A percentile compares a stretch with the other conserved stretches of the same genome.
These are phyloP conservation scores for Hyaloscypha bicolor DNA, from an alignment of 495 filamentous ascomycete genomes.

Conservation along the genomic window DNA sequence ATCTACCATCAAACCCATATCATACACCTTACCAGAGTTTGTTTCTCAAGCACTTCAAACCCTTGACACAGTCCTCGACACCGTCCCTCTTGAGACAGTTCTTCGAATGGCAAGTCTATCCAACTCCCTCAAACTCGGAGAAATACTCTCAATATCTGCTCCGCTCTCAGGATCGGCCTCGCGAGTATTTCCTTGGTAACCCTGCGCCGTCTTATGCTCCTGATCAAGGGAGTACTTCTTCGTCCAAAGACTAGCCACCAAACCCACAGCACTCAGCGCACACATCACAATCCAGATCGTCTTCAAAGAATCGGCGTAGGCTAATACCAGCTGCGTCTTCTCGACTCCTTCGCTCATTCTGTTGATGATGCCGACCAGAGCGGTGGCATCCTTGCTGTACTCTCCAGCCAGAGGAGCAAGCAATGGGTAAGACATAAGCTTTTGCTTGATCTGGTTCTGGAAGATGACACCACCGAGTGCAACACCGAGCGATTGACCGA, in stretches of 20 bases:
- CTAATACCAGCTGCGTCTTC: conserved; percentile 49
- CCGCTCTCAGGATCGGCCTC: conserved; percentile 14
- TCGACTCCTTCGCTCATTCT: conserved; percentile 46
- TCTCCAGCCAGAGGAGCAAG: conserved; percentile 47
- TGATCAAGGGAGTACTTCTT: conserved; percentile 28
- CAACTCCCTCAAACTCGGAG: conserved; percentile 4
- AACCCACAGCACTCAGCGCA: conserved; percentile 29
- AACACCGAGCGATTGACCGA: conserved; percentile 53
- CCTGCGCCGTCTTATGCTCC: conserved; percentile 26
- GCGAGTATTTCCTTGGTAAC: conserved; percentile 15
- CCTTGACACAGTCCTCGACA: not conserved
- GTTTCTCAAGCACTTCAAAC: not conserved
- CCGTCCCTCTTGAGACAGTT: not conserved
- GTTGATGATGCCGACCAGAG: conserved; percentile 61
- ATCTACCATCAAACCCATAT: not conserved
- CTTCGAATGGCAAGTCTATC: conserved; percentile 4
- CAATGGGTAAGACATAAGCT: conserved; percentile 44
- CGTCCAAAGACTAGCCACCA: conserved; percentile 25
- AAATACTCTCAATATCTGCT: not conserved
- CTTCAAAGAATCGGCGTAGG: conserved; percentile 58
- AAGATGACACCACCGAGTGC: conserved; percentile 60
- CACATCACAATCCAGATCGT: conserved; percentile 59
- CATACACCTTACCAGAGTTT: not conserved
- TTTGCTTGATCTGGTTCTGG: conserved; percentile 57
- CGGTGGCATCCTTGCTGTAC: conserved; percentile 60